Evolutionary conservation across 2,329 filamentous ascomycete genomes (phyloP), one percentile per base, ranked within the genome.

Genomic region (Talaromyces sp.): DNA sequence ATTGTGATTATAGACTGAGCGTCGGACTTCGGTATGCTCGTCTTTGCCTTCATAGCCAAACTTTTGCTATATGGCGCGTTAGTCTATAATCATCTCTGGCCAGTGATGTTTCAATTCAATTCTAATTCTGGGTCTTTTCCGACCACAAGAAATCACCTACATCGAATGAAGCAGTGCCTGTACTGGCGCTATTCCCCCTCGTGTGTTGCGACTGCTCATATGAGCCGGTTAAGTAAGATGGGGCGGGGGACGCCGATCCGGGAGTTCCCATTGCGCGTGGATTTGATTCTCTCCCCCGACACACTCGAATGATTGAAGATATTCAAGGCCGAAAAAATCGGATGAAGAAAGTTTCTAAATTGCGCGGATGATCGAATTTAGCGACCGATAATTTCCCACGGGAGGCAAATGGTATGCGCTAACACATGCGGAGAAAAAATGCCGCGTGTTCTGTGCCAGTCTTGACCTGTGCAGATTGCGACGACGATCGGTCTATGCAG

Each of bases 371-470:
- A 6, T 22, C 27, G 29, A 46, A 46, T 46, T 46, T 46, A 46
- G 43, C 43, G 43, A 36, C 24, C 14, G 11, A 32, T n/a, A n/a
- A n/a, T n/a, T n/a, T 9, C 16, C 13, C 24, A 4, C 11, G 20
- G 37, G 19, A 42, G n/a, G 36, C 36, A 20, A 9, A n/a, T 24
- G 30, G n/a, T 14, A 46, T 46, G 43, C 43, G 43, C 43, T 46
- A 46, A 33, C 17, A 36, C 43, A 46, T 24, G 36, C 43, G 32
- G 32, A 16, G 30, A 19, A 36, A n/a, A 39, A 36, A 27, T 36
- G 43, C 43, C 43, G 43, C 43, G 43, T 46, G 43, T 46, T 46
- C 43, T 46, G 43, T 10, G 29, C 24, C 42, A 36, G 17, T 14
- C 17, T 27, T 20, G 41, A 33, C 41, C 17, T 14, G 41, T 27